Evolutionary conservation across 306 rosid genomes (phyloP).

Genomic region (Castanospermum australe): DNA sequence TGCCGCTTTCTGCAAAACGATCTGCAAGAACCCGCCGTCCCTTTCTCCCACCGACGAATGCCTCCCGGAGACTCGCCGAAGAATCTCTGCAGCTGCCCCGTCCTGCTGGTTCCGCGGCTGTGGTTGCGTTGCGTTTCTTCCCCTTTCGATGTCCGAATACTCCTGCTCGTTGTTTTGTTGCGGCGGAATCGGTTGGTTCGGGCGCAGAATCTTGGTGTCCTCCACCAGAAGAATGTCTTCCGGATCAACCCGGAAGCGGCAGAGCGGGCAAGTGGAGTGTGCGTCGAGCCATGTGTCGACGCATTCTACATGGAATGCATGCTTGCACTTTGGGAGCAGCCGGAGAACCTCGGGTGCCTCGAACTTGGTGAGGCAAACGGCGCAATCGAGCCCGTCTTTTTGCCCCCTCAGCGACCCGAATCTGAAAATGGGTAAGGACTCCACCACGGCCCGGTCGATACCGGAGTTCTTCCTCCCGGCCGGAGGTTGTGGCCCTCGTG

Average conservation of each 20-base stretch:
- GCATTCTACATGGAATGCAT: constrained; percentile 95
- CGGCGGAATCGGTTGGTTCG: background rate
- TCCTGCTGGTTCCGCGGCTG: background rate
- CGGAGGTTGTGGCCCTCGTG: background rate
- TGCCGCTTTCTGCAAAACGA: background rate
- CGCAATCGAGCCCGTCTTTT: constrained; percentile 78
- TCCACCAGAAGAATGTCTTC: constrained; percentile 71
- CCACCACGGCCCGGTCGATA: constrained; percentile 64
- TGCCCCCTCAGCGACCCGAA: constrained; percentile 65
- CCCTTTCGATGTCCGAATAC: constrained; percentile 27
- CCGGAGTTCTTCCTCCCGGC: constrained; percentile 71
- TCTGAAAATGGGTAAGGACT: constrained; percentile 76
- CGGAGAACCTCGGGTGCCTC: constrained; percentile 70
- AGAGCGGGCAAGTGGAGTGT: constrained; percentile 92
- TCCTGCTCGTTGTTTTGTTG: background rate
- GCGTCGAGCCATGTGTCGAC: constrained; percentile 99
- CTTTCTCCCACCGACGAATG: constrained; percentile 78
- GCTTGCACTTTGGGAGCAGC: constrained; percentile 82
- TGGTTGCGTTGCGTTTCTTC: background rate
- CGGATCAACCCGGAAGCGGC: constrained; percentile 83
- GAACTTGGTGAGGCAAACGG: constrained; percentile 67
- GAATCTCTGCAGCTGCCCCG: background rate
- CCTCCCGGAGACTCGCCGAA: constrained; percentile 53
- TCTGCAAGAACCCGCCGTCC: constrained; percentile 19
- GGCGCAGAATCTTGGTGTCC: constrained; percentile 23